Base-by-base conservation (phyloP, 2,329 filamentous ascomycete species). In the Neophaeococcomyces aloes region DNA sequence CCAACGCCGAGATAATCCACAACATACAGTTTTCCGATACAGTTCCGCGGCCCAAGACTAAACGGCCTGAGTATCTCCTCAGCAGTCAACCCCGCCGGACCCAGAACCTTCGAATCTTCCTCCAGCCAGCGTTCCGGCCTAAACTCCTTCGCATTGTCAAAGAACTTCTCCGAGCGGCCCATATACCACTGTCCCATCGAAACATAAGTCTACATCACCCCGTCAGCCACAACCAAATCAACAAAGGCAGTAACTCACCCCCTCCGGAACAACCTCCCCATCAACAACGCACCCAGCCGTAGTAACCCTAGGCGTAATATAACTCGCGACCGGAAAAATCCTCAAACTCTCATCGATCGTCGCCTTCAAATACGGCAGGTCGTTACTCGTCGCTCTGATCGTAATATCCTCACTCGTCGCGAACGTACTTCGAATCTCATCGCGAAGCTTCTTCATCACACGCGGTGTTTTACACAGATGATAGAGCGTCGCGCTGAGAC, bases 111-210 rank as follows among this genome's bases (percentile, higher is more conserved):
- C 15, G 29, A 13, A 4, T 30, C 15, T 19, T n/a, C 23, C 7
- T 31, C 37, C 1, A 68, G 53, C 61, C 68, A 75, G 0, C 72
- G 62, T 52, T 76, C 69, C 1, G 57, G 57, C 17, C 47, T 37
- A 44, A 57, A 59, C 2, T 50, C 48, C 13, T 50, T 34, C 2
- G 57, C 46, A 6, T 25, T 17, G 1, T 29, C n/a, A 43, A 58
- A 59, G 43, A 39, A 32, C 2, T 35, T 38, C n/a, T 38, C 44
- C 3, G 47, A 48, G 3, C 47, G 47, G 6, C 47, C 47, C 47
- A 48, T 48, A 19, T 43, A 44, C 44, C 43, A 48, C 19, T 48
- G 47, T 19, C 39, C 47, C 47, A 48, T 48, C 3, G 47, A 48
- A 10, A 48, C 44, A 21, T 48, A 48, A 7, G 47, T 48, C 46